These are phyloP conservation scores for Ceratocystis lukuohia DNA, from an alignment of 2,329 filamentous ascomycete species.

Conservation along the genomic window DNA sequence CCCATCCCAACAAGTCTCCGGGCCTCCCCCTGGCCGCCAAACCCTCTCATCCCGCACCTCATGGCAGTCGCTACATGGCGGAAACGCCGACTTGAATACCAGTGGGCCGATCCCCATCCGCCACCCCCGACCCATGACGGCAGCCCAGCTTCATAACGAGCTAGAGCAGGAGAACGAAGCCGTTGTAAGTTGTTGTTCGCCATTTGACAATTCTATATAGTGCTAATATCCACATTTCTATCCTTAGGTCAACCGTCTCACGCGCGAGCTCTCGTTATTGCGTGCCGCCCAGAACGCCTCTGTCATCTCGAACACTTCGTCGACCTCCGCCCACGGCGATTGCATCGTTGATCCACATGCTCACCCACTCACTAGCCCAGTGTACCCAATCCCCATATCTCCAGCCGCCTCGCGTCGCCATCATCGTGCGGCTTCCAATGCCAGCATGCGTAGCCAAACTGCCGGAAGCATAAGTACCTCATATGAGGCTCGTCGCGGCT, in stretches of 20 bases:
- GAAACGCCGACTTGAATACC: conserved; percentile 19
- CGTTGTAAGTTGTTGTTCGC: conserved; percentile 45
- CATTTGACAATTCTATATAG: background rate
- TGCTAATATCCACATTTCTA: background rate
- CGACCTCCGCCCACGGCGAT: conserved; percentile 41
- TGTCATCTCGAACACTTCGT: conserved; percentile 52
- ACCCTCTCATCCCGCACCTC: conserved; percentile 15
- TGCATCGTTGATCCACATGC: conserved; percentile 38
- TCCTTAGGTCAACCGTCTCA: conserved; percentile 73
- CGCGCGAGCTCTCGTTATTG: conserved; percentile 74
- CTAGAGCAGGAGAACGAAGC: conserved; percentile 93
- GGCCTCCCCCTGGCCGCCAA: conserved; percentile 23
- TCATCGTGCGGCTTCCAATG: conserved; percentile 45
- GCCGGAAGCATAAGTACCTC: conserved; percentile 29
- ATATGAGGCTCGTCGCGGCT: conserved; percentile 29
- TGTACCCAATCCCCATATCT: conserved; percentile 39
- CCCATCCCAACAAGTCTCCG: conserved; percentile 22
- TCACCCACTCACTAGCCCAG: conserved; percentile 43
- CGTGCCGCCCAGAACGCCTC: conserved; percentile 56
- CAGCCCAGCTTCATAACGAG: conserved; percentile 76
- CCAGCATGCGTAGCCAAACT: conserved; percentile 40
- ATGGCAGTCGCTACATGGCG: conserved; percentile 13
- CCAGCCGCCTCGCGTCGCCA: conserved; percentile 36
- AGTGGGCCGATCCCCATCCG: conserved; percentile 59
- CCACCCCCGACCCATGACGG: conserved; percentile 76